A percentile compares a stretch with the other conserved stretches of the same genome.
Conservation (phyloP, 176 grass and related monocot genomes). For the Oryza rufipogon region DNA sequence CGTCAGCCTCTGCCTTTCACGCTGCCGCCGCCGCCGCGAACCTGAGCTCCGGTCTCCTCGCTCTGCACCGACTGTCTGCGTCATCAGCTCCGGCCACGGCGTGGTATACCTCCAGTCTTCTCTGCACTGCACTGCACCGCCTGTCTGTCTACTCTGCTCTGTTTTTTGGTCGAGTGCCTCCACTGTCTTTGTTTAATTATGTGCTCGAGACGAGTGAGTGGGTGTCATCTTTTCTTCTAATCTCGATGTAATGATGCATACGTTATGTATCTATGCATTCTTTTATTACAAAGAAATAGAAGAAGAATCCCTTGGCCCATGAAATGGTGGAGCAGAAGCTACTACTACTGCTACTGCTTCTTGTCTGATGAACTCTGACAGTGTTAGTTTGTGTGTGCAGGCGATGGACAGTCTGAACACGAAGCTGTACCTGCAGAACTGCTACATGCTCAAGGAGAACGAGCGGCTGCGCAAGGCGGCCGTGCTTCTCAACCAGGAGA, state of each 20-base stretch:
- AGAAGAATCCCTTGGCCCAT: background rate
- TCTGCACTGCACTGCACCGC: background rate
- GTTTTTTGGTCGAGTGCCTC: conserved; percentile 34
- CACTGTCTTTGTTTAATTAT: conserved; percentile 22
- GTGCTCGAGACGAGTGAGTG: conserved; percentile 21
- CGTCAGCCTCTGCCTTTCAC: conserved; percentile 19
- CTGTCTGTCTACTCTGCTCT: conserved; percentile 11
- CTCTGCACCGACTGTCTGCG: background rate
- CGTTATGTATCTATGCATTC: background rate
- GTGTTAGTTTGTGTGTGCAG: background rate
- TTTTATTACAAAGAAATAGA: background rate
- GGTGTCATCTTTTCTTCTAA: background rate
- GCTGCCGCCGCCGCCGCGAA: background rate
- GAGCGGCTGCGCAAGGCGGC: conserved; percentile 90
- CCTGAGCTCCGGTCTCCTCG: background rate
- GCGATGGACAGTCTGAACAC: conserved; percentile 83
- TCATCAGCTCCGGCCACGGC: background rate
- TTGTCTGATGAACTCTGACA: background rate
- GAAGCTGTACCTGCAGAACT: conserved; percentile 88
- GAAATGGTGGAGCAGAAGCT: background rate
- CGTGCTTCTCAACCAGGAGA: conserved; percentile 83
- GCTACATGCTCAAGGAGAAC: conserved; percentile 97
- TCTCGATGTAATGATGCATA: conserved; percentile 22
- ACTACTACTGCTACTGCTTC: background rate
- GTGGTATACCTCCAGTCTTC: background rate